Evolutionary conservation across 345 rosid genomes (phyloP), one percentile per base, ranked within the genome.

Genomic region (Populus ilicifolia): DNA sequence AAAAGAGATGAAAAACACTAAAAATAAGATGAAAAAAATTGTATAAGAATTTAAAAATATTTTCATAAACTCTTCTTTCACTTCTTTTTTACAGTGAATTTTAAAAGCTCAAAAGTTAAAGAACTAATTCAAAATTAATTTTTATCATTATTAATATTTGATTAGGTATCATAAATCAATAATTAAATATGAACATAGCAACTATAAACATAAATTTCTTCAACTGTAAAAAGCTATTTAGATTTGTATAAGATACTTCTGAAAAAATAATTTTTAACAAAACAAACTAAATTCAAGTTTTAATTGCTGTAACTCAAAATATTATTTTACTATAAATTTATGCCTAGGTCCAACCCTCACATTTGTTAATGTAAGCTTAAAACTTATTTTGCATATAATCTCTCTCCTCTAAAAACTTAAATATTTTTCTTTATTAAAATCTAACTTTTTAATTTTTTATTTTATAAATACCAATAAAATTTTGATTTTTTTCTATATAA

Each of bases 271-370:
- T 33, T 33, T 0, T 33, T 33, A 0, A 4, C 0, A 5, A 5
- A 33, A 33, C 35, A 33, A 3, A 33, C 0, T 5, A 33, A 33
- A 33, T 33, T 33, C 4, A 33, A 33, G 4, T 33, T 33, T 33
- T 33, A 33, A 27, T 1, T 27, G 27, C 0, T 27, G 27, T 27
- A 27, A 27, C 27, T 27, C 27, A 27, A 20, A 54, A 20, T 5
- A 20, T 7, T 20, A 54, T 20, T 54, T 20, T 18, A 21, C 2
- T 2, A 8, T n/a, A 20, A 54, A 54, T 5, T 18, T 1, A 1
- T 2, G 44, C 2, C 2, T 8, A 39, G 2, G 0, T 1, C 13
- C 3, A 20, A n/a, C 10, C 8, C 2, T 1, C 0, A 20, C 21
- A 48, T 18, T 0, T 20, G 0, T 2, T 6, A 6, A 8, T 52